Percentiles rank a stretch among this genome's conserved stretches.
Conservation (phyloP, 208 protist species). For the Trypanosoma cruzi region DNA sequence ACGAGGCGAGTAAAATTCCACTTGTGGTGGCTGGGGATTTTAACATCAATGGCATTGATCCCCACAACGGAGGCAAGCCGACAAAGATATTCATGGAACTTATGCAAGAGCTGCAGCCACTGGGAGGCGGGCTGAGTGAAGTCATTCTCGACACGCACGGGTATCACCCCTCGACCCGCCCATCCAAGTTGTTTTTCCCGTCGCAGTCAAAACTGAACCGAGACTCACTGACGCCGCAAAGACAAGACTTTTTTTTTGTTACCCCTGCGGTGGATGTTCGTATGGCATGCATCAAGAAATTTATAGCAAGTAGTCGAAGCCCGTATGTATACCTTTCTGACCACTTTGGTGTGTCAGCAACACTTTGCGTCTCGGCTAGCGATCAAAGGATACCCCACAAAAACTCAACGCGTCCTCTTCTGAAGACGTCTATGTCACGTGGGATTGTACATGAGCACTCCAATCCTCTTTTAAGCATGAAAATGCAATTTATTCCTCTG, state of each 20-base stretch:
- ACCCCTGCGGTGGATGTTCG: slow-evolving; percentile 39
- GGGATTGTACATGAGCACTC: slow-evolving; percentile 70
- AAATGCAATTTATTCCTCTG: slow-evolving; percentile 46
- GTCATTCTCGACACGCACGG: slow-evolving; percentile 59
- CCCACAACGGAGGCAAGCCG: slow-evolving; percentile 34
- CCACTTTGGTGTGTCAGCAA: slow-evolving; percentile 80
- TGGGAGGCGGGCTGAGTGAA: slow-evolving; percentile 61
- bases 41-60: slow-evolving; percentile 81
- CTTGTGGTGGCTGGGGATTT: slow-evolving; percentile 88
- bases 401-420: slow-evolving; percentile 17
- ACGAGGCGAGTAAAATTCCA: slow-evolving; percentile 27
- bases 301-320: slow-evolving; percentile 67
- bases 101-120: slow-evolving; percentile 56
- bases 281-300: slow-evolving; percentile 67
- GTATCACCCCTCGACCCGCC: slow-evolving; percentile 67
- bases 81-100: slow-evolving; percentile 64
- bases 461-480: slow-evolving; percentile 56
- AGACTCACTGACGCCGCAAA: slow-evolving; percentile 58
- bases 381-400: neutral
- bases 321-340: slow-evolving; percentile 91
- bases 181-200: slow-evolving; percentile 81
- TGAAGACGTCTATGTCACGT: slow-evolving; percentile 56
- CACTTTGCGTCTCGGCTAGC: slow-evolving; percentile 22
- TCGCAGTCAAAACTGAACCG: slow-evolving; percentile 77
- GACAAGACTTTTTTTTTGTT: slow-evolving; percentile 91